A percentile compares a stretch with the other conserved stretches of the same genome.
Evolutionary conservation across 257 asterid species (phyloP).

Genomic region (Primulina huaijiensis): DNA sequence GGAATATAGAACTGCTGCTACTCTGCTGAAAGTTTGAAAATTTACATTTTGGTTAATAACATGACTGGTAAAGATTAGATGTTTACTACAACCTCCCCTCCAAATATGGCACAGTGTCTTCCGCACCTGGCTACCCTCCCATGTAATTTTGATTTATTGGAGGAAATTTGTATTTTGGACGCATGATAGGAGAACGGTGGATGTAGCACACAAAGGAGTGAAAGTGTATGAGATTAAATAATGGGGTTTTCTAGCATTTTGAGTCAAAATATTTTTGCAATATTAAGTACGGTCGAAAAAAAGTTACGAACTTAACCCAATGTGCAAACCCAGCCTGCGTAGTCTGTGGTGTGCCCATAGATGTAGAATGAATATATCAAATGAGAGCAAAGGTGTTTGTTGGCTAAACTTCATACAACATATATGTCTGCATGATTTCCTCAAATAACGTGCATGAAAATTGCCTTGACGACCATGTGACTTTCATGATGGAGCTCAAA

Average conservation of each 20-base stretch:
- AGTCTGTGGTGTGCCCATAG: neutral
- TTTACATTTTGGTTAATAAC: neutral
- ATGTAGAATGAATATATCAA: too few species aligned
- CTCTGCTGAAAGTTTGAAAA: neutral
- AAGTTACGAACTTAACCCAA: neutral
- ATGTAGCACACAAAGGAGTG: neutral
- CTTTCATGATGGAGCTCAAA: conserved; percentile 5
- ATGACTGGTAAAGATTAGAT: neutral
- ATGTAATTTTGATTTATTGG: neutral
- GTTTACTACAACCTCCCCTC: neutral
- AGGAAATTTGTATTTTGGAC: neutral
- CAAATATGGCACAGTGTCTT: neutral
- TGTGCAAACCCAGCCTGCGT: neutral
- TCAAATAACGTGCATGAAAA: neutral
- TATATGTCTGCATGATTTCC: neutral
- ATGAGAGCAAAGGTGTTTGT: neutral
- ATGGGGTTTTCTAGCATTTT: neutral
- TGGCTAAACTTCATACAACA: neutral
- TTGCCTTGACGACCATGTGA: neutral
- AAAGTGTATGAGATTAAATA: neutral
- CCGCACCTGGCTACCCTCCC: neutral
- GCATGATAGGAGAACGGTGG: neutral
- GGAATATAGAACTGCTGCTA: neutral
- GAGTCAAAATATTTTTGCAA: neutral
- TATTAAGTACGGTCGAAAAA: neutral